These are phyloP conservation scores for Microdochium paspali DNA, from an alignment of 2,329 filamentous ascomycete species.

Conservation along the genomic window DNA sequence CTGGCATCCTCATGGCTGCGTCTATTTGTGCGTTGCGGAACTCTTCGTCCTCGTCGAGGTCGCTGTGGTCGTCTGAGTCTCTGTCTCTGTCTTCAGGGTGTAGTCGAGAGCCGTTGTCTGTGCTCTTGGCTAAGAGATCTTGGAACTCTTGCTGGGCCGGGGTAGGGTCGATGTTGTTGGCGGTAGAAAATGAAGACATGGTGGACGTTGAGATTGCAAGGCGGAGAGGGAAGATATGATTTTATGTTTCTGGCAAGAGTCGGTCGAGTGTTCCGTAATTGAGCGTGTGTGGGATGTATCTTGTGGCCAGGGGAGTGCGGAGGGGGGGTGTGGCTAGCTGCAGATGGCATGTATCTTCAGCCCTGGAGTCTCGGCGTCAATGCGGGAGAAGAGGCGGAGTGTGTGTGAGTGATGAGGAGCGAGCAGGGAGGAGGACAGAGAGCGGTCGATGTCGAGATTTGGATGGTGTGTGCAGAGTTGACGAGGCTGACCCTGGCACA, in stretches of 20 bases:
- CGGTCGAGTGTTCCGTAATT: not conserved
- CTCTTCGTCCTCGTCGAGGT: slow-evolving; percentile 45
- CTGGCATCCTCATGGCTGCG: slow-evolving; percentile 56
- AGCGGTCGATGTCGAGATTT: slow-evolving; percentile 13
- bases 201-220: slow-evolving; percentile 9
- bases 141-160: slow-evolving; percentile 61
- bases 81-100: slow-evolving; percentile 51
- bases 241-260: slow-evolving; percentile 4
- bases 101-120: slow-evolving; percentile 26
- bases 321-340: not conserved
- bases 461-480: slow-evolving; percentile 5
- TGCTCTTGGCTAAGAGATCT: slow-evolving; percentile 49
- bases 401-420: slow-evolving; percentile 3
- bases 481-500: not conserved
- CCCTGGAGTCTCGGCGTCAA: not conserved
- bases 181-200: slow-evolving; percentile 33
- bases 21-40: slow-evolving; percentile 47
- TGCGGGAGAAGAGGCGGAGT: not conserved
- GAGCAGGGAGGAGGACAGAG: slow-evolving; percentile 4
- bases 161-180: slow-evolving; percentile 28
- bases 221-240: slow-evolving; percentile 1
- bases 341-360: not conserved
- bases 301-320: not conserved
- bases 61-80: slow-evolving; percentile 34
- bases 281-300: not conserved